These are phyloP conservation scores for Aegilops longissima DNA, from an alignment of 176 grass and related monocot species.

Conservation along the genomic window DNA sequence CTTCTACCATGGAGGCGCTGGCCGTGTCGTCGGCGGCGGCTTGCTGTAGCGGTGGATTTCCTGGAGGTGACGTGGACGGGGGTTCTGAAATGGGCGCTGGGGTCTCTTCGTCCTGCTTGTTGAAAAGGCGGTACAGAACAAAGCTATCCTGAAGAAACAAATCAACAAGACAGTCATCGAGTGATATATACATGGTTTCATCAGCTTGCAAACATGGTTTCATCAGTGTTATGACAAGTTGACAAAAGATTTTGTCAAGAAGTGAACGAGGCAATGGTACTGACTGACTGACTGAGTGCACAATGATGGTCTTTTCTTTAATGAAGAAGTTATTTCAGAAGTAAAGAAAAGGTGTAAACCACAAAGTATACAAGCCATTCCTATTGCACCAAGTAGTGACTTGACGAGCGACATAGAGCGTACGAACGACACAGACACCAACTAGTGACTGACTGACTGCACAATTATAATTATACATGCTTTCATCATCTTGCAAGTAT, in stretches of 20 bases:
- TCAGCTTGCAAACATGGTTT: neutral
- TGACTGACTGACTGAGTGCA: too few relatives aligned
- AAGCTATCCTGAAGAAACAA: slow-evolving; percentile 52
- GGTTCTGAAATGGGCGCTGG: slow-evolving; percentile 19
- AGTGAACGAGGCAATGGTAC: neutral
- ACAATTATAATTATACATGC: too few relatives aligned
- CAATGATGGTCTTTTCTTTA: too few relatives aligned
- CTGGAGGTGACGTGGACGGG: slow-evolving; percentile 28
- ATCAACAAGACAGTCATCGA: neutral
- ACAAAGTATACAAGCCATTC: too few relatives aligned
- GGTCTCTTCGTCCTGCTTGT: slow-evolving; percentile 50
- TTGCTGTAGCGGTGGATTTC: neutral
- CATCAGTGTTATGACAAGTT: neutral
- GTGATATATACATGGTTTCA: neutral
- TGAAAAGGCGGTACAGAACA: slow-evolving; percentile 67
- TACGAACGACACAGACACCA: too few relatives aligned
- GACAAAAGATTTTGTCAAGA: too few relatives aligned
- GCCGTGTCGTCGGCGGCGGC: neutral
- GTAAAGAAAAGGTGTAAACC: too few relatives aligned
- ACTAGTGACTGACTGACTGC: too few relatives aligned
- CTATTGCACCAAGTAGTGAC: too few relatives aligned
- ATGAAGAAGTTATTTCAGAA: too few relatives aligned
- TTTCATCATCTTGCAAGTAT: neutral
- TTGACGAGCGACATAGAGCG: too few relatives aligned
- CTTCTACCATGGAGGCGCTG: neutral